phyloP scores from a whole-genome alignment of 78 protist species.

The Dictyostelium brefeldianum region DNA sequence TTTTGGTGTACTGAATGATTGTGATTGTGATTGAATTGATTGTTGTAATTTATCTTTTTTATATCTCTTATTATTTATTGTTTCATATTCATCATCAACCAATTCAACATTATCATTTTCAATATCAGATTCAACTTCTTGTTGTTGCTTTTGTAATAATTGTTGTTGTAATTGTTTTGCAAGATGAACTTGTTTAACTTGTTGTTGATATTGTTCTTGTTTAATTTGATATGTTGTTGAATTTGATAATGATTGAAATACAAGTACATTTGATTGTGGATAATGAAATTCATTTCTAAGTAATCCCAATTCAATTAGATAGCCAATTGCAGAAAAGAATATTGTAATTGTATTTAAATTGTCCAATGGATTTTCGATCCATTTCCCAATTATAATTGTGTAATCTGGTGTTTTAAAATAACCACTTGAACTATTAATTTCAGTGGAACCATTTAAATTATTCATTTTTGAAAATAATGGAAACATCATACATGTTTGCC shows the following conservation, averaged over 20 bases:
- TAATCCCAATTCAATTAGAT: conserved; percentile 8
- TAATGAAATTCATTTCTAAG: conserved; percentile 29
- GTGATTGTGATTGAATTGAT: not conserved
- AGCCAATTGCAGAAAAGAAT: conserved; percentile 66
- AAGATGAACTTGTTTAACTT: not conserved
- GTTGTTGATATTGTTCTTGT: not conserved
- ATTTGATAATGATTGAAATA: conserved; percentile 6
- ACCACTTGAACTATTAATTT: not conserved
- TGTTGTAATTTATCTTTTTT: not conserved
- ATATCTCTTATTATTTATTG: not conserved
- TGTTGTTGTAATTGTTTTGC: not conserved
- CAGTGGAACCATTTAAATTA: not conserved
- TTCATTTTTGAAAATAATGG: conserved; percentile 19
- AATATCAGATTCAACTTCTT: not conserved
- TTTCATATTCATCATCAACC: conserved; percentile 1
- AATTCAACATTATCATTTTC: not conserved
- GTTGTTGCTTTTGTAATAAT: not conserved
- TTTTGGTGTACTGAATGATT: not conserved
- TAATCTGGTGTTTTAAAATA: conserved; percentile 36
- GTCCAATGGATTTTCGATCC: conserved; percentile 35
- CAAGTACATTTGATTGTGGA: conserved; percentile 27
- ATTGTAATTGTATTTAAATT: conserved; percentile 28
- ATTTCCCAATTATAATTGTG: not conserved
- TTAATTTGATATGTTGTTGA: not conserved
- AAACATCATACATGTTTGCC: conserved; percentile 33